Percentiles rank a stretch among this genome's conserved stretches.
phyloP scores from a whole-genome alignment of 352 stramenopile genomes.

The Phytophthora vignae region DNA sequence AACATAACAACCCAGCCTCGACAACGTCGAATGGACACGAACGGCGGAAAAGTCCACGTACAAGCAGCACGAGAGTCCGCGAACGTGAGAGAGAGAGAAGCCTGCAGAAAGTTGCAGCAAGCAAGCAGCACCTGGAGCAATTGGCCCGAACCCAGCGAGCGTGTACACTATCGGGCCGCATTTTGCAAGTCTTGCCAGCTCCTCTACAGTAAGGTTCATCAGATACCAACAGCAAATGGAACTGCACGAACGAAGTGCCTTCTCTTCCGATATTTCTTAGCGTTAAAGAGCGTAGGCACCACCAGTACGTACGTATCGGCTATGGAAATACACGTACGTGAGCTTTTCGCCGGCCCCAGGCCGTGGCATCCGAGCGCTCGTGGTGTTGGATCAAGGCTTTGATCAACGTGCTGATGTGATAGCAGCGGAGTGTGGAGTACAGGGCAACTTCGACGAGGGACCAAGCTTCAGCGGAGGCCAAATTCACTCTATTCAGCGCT shows the following conservation, averaged over 20 bases:
- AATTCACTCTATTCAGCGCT: constrained; percentile 92
- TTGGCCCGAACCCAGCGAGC: constrained; percentile 15
- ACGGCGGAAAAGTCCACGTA: constrained; percentile 51
- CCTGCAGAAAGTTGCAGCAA: constrained; percentile 4
- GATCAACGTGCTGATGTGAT: background rate
- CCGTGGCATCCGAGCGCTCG: background rate
- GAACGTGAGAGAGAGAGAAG: constrained; percentile 14
- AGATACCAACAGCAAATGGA: constrained; percentile 19
- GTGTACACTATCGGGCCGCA: constrained; percentile 30
- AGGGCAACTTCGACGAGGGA: constrained; percentile 5
- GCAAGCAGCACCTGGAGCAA: constrained; percentile 5
- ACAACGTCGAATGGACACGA: constrained; percentile 36
- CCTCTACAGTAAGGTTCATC: constrained; percentile 1
- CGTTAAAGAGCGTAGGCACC: constrained; percentile 1
- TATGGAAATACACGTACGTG: constrained; percentile 41
- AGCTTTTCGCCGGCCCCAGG: constrained; percentile 24
- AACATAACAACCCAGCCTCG: constrained; percentile 27
- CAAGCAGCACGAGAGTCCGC: constrained; percentile 24
- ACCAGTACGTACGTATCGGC: constrained; percentile 15
- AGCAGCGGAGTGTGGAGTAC: background rate
- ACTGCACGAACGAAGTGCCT: constrained; percentile 33
- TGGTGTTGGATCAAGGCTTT: background rate
- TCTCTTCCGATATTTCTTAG: constrained; percentile 21
- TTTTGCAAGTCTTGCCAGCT: constrained; percentile 2
- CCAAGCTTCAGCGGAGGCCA: constrained; percentile 94